Evolutionary conservation across 345 rosid genomes (phyloP).

Genomic region (Salix suchowensis): DNA sequence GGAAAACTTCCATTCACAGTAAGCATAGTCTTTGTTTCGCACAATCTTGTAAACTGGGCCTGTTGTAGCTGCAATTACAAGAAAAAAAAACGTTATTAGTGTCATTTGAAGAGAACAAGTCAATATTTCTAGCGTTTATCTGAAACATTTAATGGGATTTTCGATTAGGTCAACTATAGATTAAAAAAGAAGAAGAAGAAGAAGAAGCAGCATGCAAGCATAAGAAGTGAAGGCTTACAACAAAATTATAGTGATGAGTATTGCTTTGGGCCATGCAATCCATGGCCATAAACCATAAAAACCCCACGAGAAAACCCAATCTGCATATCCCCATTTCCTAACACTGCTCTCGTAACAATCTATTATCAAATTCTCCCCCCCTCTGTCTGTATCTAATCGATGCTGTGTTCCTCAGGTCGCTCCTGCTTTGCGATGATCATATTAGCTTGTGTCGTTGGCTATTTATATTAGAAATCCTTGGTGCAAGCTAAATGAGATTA

Average conservation of each 20-base stretch:
- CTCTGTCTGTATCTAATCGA: too few relatives aligned
- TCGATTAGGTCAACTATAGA: not conserved
- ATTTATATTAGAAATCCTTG: not conserved
- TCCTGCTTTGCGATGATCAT: not conserved
- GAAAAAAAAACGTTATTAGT: not conserved
- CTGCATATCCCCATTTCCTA: not conserved
- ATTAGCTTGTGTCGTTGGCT: not conserved
- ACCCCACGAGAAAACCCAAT: not conserved
- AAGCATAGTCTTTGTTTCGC: conserved; percentile 29
- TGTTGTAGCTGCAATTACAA: conserved; percentile 24
- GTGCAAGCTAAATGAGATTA: too few relatives aligned
- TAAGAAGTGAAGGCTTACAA: conserved; percentile 3
- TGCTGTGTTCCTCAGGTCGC: not conserved
- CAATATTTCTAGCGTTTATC: not conserved
- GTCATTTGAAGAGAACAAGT: too few relatives aligned
- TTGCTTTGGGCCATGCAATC: not conserved
- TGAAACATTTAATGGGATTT: not conserved
- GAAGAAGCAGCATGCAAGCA: not conserved
- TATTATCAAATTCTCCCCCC: not conserved
- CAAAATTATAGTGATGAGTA: conserved; percentile 8
- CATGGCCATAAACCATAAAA: not conserved
- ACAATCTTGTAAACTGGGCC: conserved; percentile 26
- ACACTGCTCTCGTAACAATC: not conserved
- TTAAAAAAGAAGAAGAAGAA: not conserved
- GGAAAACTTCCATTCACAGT: conserved; percentile 35